Percentiles rank a stretch among this genome's conserved stretches.
These are phyloP conservation scores for Magnaporthiopsis rhizophila DNA, from an alignment of 2,329 filamentous ascomycete genomes.

Conservation along the genomic window DNA sequence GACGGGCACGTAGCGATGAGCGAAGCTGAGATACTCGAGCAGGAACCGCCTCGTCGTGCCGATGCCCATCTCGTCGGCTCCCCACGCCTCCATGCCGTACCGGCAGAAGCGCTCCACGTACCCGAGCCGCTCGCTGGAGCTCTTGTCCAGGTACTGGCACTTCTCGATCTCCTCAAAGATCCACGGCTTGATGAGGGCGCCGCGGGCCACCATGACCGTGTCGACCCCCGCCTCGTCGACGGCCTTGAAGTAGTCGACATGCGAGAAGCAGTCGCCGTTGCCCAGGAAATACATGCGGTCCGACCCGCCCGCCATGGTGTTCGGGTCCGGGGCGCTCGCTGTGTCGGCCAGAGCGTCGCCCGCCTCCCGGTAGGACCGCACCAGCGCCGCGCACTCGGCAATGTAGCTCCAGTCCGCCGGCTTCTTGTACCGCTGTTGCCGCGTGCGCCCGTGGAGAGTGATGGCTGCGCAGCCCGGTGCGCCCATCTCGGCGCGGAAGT, in stretches of 20 bases:
- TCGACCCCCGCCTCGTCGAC: slow-evolving; percentile 74
- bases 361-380: slow-evolving; percentile 70
- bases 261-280: slow-evolving; percentile 94
- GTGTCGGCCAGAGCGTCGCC: slow-evolving; percentile 66
- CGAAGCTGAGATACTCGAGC: slow-evolving; percentile 92
- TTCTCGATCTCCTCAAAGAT: slow-evolving; percentile 92
- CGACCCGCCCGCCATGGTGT: slow-evolving; percentile 56
- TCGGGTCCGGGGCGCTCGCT: slow-evolving; percentile 64
- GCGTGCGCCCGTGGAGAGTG: slow-evolving; percentile 85
- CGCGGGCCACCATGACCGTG: slow-evolving; percentile 94
- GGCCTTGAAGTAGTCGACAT: slow-evolving; percentile 76
- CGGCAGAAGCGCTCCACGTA: slow-evolving; percentile 86
- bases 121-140: slow-evolving; percentile 71
- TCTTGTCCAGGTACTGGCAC: slow-evolving; percentile 93
- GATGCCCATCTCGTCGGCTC: slow-evolving; percentile 87
- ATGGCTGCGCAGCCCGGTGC: slow-evolving; percentile 87
- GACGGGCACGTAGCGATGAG: slow-evolving; percentile 83
- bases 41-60: slow-evolving; percentile 87
- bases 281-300: slow-evolving; percentile 79
- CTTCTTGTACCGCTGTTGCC: slow-evolving; percentile 89
- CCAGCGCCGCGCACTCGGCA: slow-evolving; percentile 75
- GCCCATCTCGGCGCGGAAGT: slow-evolving; percentile 61
- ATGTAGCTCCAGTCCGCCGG: slow-evolving; percentile 96
- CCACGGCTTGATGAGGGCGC: slow-evolving; percentile 96
- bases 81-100: slow-evolving; percentile 91